Evolutionary conservation across 108 stramenopile genomes (phyloP), one percentile per base, ranked within the genome.

Genomic region (Tribonema minus): DNA sequence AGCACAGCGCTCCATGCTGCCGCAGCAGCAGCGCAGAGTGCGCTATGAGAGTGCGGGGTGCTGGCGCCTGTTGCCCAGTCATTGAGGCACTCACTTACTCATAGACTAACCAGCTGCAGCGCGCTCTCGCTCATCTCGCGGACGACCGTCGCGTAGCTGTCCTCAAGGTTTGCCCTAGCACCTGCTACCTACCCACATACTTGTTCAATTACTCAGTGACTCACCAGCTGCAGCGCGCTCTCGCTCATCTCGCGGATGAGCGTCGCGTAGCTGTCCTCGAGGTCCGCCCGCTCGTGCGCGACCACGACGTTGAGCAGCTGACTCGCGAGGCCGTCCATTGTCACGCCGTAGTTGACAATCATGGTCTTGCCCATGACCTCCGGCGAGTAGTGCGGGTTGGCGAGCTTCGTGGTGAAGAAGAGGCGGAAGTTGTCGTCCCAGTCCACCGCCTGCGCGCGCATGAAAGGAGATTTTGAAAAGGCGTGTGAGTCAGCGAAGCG

Each of bases 281-380:
- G 71, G 37, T 90, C 90, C 36, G 85, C 82, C 37, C 90, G 76
- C 71, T 90, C 90, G 75, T 89, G 83, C 25, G 71, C 88, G 25
- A 90, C 90, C 28, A 90, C 90, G 15, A 88, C 88, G 46, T 90
- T 89, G 20, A 90, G 71, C 25, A 90, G 87, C 85, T 90, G 90
- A 63, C 89, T 86, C 2, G 87, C 87, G 25, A 90, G 79, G 3
- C 90, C 90, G 46, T 88, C 80, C 79, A 87, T 67, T 0, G 90
- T 90, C 7, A 90, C 90, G 61, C 86, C 82, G 83, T 90, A 90
- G 82, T 90, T 90, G 67, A 90, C 88, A 26, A 90, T 76, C 86
- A 88, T 86, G 2, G 89, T 89, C 84, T 90, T 90, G 33, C 89
- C 88, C 90, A 90, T 90, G 32, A 89, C 86, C 70, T 90, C 90